These are phyloP conservation scores for Stipa capillata DNA, from an alignment of 176 grass and related monocot species.

Conservation along the genomic window DNA sequence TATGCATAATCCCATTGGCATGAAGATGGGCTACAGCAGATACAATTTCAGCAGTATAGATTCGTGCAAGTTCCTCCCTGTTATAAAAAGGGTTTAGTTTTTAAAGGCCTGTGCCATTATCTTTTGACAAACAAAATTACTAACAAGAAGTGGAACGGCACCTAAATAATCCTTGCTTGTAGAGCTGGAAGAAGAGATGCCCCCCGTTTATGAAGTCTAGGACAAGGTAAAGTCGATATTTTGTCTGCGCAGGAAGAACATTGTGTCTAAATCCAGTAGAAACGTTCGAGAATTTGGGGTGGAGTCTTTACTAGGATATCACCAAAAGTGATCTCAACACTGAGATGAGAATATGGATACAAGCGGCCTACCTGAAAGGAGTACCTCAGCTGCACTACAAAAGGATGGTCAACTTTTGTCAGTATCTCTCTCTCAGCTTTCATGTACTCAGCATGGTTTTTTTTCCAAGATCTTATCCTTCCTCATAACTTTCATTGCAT, in stretches of 20 bases:
- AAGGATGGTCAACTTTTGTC: slow-evolving; percentile 95
- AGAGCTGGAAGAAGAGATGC: slow-evolving; percentile 96
- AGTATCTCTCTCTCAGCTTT: slow-evolving; percentile 95
- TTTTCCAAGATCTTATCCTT: slow-evolving; percentile 95
- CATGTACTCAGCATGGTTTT: slow-evolving; percentile 92
- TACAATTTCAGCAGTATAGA: slow-evolving; percentile 91
- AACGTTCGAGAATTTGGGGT: too few species aligned
- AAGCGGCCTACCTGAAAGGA: slow-evolving; percentile 75
- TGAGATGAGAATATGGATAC: background rate
- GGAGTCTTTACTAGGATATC: slow-evolving; percentile 17
- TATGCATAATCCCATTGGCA: slow-evolving; percentile 89
- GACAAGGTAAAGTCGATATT: slow-evolving; percentile 87
- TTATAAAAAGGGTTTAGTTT: slow-evolving; percentile 11
- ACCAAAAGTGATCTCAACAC: background rate
- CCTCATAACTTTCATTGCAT: slow-evolving; percentile 98
- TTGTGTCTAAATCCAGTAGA: too few species aligned
- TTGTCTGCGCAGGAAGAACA: slow-evolving; percentile 59
- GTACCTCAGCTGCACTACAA: slow-evolving; percentile 89
- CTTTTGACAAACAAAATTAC: background rate
- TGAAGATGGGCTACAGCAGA: slow-evolving; percentile 91
- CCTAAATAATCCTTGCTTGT: slow-evolving; percentile 94
- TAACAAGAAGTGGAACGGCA: slow-evolving; percentile 13
- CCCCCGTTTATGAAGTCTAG: slow-evolving; percentile 93
- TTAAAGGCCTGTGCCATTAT: background rate
- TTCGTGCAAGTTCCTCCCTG: slow-evolving; percentile 88